Evolutionary conservation across 192 early-diverging fungal genomes (phyloP).

Genomic region (Coemansia sp.): DNA sequence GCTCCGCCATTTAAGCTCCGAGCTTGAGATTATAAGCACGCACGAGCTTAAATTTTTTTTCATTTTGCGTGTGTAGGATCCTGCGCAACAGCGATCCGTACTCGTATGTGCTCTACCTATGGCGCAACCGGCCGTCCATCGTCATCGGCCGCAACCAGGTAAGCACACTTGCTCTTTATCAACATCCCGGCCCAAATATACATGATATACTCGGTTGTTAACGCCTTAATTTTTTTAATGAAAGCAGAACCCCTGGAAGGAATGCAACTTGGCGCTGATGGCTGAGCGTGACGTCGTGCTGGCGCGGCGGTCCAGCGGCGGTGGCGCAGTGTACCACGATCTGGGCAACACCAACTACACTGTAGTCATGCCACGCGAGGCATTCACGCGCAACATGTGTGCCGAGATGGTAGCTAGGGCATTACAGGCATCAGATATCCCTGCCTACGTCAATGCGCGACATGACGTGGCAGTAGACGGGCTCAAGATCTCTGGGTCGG

Average conservation of each 20-base stretch:
- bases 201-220: background rate
- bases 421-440: constrained; percentile 73
- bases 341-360: constrained; percentile 96
- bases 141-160: constrained; percentile 96
- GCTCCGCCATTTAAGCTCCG: background rate
- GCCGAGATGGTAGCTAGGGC: constrained; percentile 78
- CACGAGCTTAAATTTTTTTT: background rate
- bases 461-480: constrained; percentile 87
- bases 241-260: constrained; percentile 90
- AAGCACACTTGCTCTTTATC: background rate
- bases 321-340: constrained; percentile 96
- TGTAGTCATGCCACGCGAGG: constrained; percentile 84
- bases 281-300: constrained; percentile 69
- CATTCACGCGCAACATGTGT: constrained; percentile 74
- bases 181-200: background rate
- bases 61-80: constrained; percentile 57
- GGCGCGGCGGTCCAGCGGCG: constrained; percentile 86
- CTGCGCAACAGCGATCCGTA: constrained; percentile 71
- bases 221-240: background rate
- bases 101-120: constrained; percentile 78
- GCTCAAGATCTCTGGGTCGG: constrained; percentile 90
- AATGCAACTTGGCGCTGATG: constrained; percentile 82
- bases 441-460: constrained; percentile 79
- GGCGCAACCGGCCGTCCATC: constrained; percentile 83
- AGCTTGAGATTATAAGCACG: background rate